Percentiles rank a stretch among this genome's conserved stretches.
Conservation (phyloP, 306 rosid species). For the Castanospermum australe region DNA sequence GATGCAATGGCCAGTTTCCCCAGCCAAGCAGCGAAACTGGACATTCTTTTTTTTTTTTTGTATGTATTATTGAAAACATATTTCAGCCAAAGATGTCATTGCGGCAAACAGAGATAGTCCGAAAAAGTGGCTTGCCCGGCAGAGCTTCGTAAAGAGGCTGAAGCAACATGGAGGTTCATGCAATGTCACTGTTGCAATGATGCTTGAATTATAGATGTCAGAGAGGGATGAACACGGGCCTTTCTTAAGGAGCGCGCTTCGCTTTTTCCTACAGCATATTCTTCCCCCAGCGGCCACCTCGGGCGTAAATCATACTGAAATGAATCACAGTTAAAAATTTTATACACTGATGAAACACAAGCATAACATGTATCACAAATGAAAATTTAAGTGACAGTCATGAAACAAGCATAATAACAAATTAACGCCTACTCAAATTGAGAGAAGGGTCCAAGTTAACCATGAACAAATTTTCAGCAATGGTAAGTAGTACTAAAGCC, state of each 20-base stretch:
- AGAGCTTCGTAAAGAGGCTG: background rate
- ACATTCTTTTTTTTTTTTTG: too few species aligned
- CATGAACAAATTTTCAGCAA: conserved; percentile 10
- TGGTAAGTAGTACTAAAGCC: background rate
- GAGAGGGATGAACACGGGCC: conserved; percentile 91
- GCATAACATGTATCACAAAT: background rate
- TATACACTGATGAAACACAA: background rate
- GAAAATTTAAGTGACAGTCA: too few species aligned
- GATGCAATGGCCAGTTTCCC: conserved; percentile 6
- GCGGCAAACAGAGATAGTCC: background rate
- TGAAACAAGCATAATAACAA: too few species aligned
- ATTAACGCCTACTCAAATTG: background rate
- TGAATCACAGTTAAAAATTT: background rate
- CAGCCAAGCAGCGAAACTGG: background rate
- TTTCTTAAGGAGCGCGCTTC: conserved; percentile 76
- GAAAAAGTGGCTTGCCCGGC: background rate
- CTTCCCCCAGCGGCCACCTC: conserved; percentile 96
- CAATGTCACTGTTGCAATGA: conserved; percentile 55
- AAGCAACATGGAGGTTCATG: conserved; percentile 20
- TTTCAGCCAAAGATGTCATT: background rate
- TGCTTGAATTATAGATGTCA: conserved; percentile 80
- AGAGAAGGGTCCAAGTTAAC: background rate
- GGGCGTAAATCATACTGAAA: conserved; percentile 85
- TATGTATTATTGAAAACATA: background rate
- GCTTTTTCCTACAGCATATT: conserved; percentile 78